Base-by-base conservation (phyloP, 1,284 basidiomycete species). In the Trichosporon sp. region DNA sequence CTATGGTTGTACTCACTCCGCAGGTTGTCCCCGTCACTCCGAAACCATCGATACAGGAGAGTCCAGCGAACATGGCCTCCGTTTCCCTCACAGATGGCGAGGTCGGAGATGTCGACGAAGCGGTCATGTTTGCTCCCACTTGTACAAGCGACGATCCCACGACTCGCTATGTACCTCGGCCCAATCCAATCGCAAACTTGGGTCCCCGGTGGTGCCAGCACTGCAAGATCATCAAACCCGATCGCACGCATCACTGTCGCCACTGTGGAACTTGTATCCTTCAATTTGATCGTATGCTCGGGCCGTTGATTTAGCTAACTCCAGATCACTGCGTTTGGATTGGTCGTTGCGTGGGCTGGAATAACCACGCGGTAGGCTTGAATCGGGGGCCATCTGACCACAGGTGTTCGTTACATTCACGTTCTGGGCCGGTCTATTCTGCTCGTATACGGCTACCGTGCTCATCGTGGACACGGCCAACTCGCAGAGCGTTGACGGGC, bases 271-370 rank as follows among this genome's bases (percentile, higher is more conserved):
- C 78, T 0, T 84, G 83, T 59, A 74, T 84, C 1, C 64, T 83
- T 68, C 77, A 78, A 54, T 83, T 79, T 66, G 82, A 82, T 68
- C 81, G 80, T 73, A 56, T 56, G 71, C 67, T 4, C 16, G 40
- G 6, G 26, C n/a, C 26, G 21, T 8, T 0, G 19, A 5, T 32
- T 7, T 0, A 0, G 31, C 69, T 70, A 26, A 73, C 21, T 0
- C 0, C 54, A 81, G 80, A 83, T 66, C 81, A 82, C 64, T 82
- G 82, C 59, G n/a, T 79, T 2, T 84, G 82, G 82, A 75, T 84
- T 4, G 83, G 82, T 2, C 79, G 78, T 68, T 84, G 83, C 70
- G 81, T 84, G 4, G 83, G 83, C 1, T 83, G 81, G 81, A 73
- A 72, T 5, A 84, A 84, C 70, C 82, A 84, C 69, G 81, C 83